Evolutionary conservation across 139 green algal genomes (phyloP).

Genomic region (Closterium sp.): DNA sequence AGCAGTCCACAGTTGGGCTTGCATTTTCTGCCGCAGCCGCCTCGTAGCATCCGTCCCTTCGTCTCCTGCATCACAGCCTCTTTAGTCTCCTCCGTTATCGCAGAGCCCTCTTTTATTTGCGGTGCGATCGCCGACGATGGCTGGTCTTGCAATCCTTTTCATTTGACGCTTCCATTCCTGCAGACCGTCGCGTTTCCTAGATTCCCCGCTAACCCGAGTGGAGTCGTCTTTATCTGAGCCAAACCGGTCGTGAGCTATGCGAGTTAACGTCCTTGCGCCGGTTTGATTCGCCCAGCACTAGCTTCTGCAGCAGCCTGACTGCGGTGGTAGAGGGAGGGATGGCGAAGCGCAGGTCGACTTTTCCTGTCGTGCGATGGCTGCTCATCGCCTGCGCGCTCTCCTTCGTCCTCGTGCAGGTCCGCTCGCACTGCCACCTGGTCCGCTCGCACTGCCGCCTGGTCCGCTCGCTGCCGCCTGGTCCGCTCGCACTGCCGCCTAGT

Average conservation of each 20-base stretch:
- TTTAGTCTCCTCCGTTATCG: not conserved
- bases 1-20: no score
- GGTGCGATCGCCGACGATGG: not conserved
- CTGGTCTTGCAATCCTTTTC: not conserved
- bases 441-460: no score
- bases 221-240: not conserved
- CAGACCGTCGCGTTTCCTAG: not conserved
- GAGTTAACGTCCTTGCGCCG: not conserved
- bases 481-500: no score
- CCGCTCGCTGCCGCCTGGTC: no score
- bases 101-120: not conserved
- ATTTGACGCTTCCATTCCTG: not conserved
- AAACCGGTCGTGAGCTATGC: not conserved
- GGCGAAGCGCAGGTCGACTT: not conserved
- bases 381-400: not conserved
- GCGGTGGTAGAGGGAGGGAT: not conserved
- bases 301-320: not conserved
- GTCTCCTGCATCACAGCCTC: no score
- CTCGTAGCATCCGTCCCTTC: not conserved
- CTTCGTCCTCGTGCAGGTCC: not conserved
- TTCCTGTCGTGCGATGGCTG: not conserved
- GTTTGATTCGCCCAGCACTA: not conserved
- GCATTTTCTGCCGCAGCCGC: no score
- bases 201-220: not conserved
- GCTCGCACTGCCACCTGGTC: not conserved